These are phyloP conservation scores for Penicillium silybi DNA, from an alignment of 495 filamentous ascomycete genomes.

Conservation along the genomic window DNA sequence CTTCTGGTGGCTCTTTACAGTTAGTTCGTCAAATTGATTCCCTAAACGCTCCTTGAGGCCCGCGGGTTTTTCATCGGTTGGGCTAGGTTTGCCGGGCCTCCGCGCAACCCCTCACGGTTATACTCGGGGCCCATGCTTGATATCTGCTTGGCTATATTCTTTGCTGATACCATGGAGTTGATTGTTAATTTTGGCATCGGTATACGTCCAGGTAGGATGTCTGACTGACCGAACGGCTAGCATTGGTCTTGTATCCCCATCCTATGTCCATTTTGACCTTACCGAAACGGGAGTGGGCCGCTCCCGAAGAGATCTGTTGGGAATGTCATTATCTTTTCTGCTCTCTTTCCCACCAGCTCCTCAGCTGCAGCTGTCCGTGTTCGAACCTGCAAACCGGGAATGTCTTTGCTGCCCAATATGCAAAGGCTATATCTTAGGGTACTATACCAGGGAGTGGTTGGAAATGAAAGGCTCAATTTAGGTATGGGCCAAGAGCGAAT, in stretches of 20 bases:
- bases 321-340: not conserved
- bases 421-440: not conserved
- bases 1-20: conserved; percentile 3
- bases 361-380: not conserved
- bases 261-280: not conserved
- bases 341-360: not conserved
- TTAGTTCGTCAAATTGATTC: conserved; percentile 1
- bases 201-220: not conserved
- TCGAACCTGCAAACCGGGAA: not conserved
- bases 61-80: conserved; percentile 7
- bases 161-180: not conserved
- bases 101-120: conserved; percentile 11
- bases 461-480: not conserved
- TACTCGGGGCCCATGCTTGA: conserved; percentile 1
- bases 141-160: not conserved
- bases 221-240: not conserved
- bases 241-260: not conserved
- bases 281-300: not conserved
- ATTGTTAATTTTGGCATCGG: not conserved
- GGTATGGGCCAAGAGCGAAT: too few species aligned
- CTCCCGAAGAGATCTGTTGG: not conserved
- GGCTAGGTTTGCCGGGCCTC: conserved; percentile 7
- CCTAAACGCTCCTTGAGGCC: conserved; percentile 4
- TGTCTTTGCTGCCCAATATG: not conserved
- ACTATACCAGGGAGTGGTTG: not conserved